Conservation (phyloP, 495 filamentous ascomycete species). For the Patellaria atrata region DNA sequence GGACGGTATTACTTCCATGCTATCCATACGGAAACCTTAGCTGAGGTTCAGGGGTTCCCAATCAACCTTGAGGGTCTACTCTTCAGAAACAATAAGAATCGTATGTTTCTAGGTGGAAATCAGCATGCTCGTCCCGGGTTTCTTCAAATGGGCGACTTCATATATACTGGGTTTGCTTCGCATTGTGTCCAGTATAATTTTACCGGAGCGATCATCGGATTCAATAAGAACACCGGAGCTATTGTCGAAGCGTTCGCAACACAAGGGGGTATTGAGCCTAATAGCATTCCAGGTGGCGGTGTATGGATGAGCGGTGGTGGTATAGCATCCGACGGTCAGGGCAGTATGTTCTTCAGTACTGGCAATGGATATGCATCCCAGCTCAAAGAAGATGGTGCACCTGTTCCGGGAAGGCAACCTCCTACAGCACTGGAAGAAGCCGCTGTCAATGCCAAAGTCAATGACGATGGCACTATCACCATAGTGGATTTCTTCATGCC, state of each 20-base stretch:
- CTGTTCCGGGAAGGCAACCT: conserved; percentile 27
- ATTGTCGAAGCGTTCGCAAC: conserved; percentile 29
- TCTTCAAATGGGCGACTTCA: conserved; percentile 28
- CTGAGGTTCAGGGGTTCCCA: conserved; percentile 28
- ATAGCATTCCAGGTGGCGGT: conserved; percentile 25
- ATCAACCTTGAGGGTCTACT: conserved; percentile 27
- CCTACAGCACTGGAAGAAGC: conserved; percentile 33
- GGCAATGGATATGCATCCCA: conserved; percentile 34
- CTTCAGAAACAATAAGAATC: conserved; percentile 30
- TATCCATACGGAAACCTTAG: conserved; percentile 27
- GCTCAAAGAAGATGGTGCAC: conserved; percentile 21
- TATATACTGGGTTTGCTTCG: conserved; percentile 33
- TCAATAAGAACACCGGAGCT: conserved; percentile 30
- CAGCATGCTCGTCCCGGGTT: conserved; percentile 31
- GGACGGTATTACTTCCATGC: conserved; percentile 29
- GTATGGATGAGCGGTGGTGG: conserved; percentile 28
- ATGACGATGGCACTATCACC: conserved; percentile 26
- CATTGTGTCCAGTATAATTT: conserved; percentile 37
- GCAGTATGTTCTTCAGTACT: conserved; percentile 30
- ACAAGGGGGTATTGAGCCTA: conserved; percentile 22
- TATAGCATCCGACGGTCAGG: conserved; percentile 27
- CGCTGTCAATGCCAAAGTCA: conserved; percentile 29
- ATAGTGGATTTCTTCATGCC: conserved; percentile 32
- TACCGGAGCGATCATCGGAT: conserved; percentile 34
- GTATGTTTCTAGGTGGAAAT: conserved; percentile 32